Evolutionary conservation across 2,329 filamentous ascomycete species (phyloP).

Genomic region (Colletotrichum gloeosporioides): DNA sequence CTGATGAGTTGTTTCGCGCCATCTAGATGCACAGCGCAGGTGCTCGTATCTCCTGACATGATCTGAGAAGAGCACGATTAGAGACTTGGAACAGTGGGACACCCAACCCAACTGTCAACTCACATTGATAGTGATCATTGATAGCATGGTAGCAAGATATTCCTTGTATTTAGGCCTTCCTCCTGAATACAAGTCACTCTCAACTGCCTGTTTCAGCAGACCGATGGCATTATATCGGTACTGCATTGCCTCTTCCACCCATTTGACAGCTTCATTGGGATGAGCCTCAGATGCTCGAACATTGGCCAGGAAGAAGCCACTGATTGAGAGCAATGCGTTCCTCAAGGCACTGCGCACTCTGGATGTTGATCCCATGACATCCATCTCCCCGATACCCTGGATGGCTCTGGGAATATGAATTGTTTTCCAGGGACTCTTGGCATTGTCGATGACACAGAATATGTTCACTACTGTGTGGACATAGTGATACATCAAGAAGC

Average conservation of each 20-base stretch:
- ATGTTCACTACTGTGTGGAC: constrained; percentile 27
- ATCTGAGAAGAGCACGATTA: constrained; percentile 14
- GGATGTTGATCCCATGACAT: constrained; percentile 25
- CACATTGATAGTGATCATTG: constrained; percentile 32
- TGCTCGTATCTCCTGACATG: constrained; percentile 29
- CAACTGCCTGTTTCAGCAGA: constrained; percentile 26
- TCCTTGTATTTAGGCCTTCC: constrained; percentile 30
- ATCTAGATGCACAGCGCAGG: constrained; percentile 27
- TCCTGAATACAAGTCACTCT: constrained; percentile 7
- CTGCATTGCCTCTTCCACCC: constrained; percentile 16
- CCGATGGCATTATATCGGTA: constrained; percentile 24
- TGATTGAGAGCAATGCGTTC: constrained; percentile 29
- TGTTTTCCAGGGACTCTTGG: constrained; percentile 31
- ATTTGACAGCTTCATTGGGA: constrained; percentile 9
- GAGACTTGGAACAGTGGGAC: neutral
- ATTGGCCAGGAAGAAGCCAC: constrained; percentile 29
- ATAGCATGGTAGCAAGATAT: constrained; percentile 30
- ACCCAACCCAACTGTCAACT: neutral
- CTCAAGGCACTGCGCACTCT: constrained; percentile 26
- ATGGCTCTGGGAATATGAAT: constrained; percentile 29
- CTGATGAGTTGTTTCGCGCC: constrained; percentile 25
- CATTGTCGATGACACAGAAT: constrained; percentile 31
- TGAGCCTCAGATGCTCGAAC: constrained; percentile 13
- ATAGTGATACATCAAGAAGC: constrained; percentile 30
- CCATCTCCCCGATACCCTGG: constrained; percentile 28